Percentiles rank a stretch among this genome's conserved stretches.
These are phyloP conservation scores for Xylariomycetidae sp. DNA, from an alignment of 2,329 filamentous ascomycete genomes.

Conservation along the genomic window DNA sequence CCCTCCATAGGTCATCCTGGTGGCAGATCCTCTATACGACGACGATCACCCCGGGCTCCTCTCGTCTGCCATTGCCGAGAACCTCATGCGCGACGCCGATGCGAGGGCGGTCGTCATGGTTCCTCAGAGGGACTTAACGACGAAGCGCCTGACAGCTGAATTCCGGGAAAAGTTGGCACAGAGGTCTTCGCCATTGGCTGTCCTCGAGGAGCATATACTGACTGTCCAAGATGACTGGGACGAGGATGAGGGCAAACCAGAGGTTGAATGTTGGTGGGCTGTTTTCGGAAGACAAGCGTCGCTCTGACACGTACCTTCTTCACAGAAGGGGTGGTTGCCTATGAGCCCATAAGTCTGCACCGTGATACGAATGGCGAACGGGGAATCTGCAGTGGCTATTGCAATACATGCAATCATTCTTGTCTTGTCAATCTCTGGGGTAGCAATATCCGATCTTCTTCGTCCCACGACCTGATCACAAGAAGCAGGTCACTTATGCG, in stretches of 20 bases:
- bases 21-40: slow-evolving; percentile 83
- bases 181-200: slow-evolving; percentile 40
- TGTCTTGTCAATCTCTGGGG: too few species aligned
- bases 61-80: slow-evolving; percentile 60
- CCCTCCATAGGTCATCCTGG: slow-evolving; percentile 60
- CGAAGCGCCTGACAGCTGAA: slow-evolving; percentile 52
- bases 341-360: too few species aligned
- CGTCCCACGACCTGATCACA: too few species aligned
- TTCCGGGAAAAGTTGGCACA: slow-evolving; percentile 57
- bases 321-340: too few species aligned
- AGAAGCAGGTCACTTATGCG: too few species aligned
- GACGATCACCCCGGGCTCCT: slow-evolving; percentile 73
- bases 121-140: slow-evolving; percentile 67
- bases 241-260: slow-evolving; percentile 37
- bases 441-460: too few species aligned
- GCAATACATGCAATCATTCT: too few species aligned
- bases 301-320: too few species aligned
- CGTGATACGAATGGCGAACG: too few species aligned
- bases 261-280: slow-evolving; percentile 64
- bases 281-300: slow-evolving; percentile 38
- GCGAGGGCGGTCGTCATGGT: slow-evolving; percentile 74
- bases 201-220: slow-evolving; percentile 56
- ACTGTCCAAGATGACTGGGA: slow-evolving; percentile 70
- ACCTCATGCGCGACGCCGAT: slow-evolving; percentile 50
- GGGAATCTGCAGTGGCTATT: too few species aligned